Conservation (phyloP, 805 yeast genomes). For the Sporopachydermia lactativora region DNA sequence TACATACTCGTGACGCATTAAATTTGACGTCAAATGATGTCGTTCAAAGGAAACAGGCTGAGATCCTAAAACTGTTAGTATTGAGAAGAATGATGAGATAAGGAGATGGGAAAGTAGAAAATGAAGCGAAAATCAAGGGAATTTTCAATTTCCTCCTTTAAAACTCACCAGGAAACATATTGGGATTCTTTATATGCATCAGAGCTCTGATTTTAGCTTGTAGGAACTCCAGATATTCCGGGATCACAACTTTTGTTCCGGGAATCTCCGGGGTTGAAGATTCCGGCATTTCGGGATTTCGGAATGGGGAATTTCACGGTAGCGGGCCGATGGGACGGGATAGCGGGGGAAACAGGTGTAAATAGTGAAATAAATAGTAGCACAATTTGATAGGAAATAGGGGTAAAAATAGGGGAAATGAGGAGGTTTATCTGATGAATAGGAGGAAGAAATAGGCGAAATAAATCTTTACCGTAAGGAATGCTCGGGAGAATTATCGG, state of each 20-base stretch:
- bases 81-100: too few relatives aligned
- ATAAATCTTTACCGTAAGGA: too few relatives aligned
- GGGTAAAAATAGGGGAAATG: too few relatives aligned
- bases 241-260: not conserved
- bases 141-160: not conserved
- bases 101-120: not conserved
- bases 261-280: not conserved
- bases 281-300: not conserved
- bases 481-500: too few relatives aligned
- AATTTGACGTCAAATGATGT: constrained; percentile 47
- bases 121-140: too few relatives aligned
- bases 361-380: too few relatives aligned
- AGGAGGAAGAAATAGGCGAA: too few relatives aligned
- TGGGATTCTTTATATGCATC: not conserved
- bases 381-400: too few relatives aligned
- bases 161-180: not conserved
- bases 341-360: too few relatives aligned
- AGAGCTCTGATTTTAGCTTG: not conserved
- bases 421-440: too few relatives aligned
- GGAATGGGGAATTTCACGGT: too few relatives aligned
- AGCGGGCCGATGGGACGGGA: too few relatives aligned
- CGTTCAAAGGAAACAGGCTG: constrained; percentile 90
- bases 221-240: not conserved
- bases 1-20: constrained; percentile 43
- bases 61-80: constrained; percentile 37